Conservation (phyloP, 2,329 filamentous ascomycete species). For the Penicillium aurantiogriseum region DNA sequence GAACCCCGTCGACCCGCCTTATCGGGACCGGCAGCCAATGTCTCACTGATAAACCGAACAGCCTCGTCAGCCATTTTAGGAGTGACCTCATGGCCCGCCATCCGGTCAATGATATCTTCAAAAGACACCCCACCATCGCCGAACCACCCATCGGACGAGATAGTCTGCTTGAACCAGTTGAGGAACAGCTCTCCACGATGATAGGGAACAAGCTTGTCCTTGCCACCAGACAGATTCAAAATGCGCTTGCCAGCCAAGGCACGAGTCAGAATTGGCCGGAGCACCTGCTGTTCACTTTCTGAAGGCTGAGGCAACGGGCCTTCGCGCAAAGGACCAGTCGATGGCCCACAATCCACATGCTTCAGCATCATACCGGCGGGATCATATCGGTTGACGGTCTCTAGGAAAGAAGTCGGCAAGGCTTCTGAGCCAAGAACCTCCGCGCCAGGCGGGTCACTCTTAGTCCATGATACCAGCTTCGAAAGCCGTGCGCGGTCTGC, state of each 20-base stretch:
- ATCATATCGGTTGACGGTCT: slow-evolving; percentile 64
- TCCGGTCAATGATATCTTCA: slow-evolving; percentile 57
- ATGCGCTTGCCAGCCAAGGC: slow-evolving; percentile 54
- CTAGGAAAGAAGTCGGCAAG: slow-evolving; percentile 69
- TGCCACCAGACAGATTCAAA: slow-evolving; percentile 53
- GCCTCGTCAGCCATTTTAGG: slow-evolving; percentile 56
- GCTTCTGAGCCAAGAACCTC: slow-evolving; percentile 73
- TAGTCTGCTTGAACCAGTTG: slow-evolving; percentile 52
- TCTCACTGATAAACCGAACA: slow-evolving; percentile 52
- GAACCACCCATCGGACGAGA: slow-evolving; percentile 46
- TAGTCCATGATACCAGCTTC: slow-evolving; percentile 61
- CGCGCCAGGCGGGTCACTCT: slow-evolving; percentile 54
- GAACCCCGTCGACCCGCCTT: slow-evolving; percentile 22
- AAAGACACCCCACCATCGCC: slow-evolving; percentile 53
- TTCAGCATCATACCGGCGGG: slow-evolving; percentile 73
- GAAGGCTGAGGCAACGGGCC: slow-evolving; percentile 38
- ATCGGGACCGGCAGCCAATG: slow-evolving; percentile 32
- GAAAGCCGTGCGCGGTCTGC: slow-evolving; percentile 71
- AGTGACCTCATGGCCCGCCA: slow-evolving; percentile 60
- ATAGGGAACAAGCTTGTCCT: slow-evolving; percentile 63
- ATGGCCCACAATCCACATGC: slow-evolving; percentile 31
- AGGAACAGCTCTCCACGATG: slow-evolving; percentile 56
- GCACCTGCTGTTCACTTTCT: slow-evolving; percentile 43
- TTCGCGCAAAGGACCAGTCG: slow-evolving; percentile 29
- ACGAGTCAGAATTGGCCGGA: slow-evolving; percentile 45